phyloP scores from a whole-genome alignment of 441 rosid genomes.

The Codiaeum variegatum region DNA sequence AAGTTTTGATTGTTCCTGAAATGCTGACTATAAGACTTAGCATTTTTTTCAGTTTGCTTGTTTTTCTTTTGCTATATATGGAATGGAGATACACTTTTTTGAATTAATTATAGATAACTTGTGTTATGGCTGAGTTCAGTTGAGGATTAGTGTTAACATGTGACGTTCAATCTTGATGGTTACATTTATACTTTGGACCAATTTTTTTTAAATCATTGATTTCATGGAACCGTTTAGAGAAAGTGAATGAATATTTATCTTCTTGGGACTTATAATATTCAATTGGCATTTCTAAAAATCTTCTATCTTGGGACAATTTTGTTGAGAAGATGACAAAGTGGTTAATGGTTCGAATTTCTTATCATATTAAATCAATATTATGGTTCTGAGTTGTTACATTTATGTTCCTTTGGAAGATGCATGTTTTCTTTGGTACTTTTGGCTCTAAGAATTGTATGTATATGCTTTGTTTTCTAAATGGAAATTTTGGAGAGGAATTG shows the following conservation, averaged over 20 bases:
- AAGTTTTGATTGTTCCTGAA: not conserved
- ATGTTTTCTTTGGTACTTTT: not conserved
- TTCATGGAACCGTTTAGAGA: not conserved
- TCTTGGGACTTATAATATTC: not conserved
- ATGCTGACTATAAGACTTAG: not conserved
- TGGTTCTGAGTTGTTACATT: not conserved
- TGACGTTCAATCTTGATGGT: not conserved
- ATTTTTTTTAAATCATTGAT: not conserved
- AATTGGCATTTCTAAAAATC: not conserved
- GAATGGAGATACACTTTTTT: not conserved
- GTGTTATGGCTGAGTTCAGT: too few species aligned
- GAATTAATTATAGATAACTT: not conserved
- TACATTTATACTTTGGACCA: not conserved
- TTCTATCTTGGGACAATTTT: not conserved
- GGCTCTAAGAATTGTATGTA: not conserved
- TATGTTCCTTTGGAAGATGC: not conserved
- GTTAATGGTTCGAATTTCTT: not conserved
- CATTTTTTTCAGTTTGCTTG: not conserved
- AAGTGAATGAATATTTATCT: not conserved
- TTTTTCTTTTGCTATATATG: not conserved
- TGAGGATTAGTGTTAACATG: too few species aligned
- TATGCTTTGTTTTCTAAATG: not conserved
- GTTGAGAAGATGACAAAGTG: not conserved
- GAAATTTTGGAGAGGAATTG: not conserved
- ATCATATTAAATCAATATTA: slow-evolving; percentile 1